phyloP scores from a whole-genome alignment of 257 asterid genomes.

The Nicotiana tabacum region DNA sequence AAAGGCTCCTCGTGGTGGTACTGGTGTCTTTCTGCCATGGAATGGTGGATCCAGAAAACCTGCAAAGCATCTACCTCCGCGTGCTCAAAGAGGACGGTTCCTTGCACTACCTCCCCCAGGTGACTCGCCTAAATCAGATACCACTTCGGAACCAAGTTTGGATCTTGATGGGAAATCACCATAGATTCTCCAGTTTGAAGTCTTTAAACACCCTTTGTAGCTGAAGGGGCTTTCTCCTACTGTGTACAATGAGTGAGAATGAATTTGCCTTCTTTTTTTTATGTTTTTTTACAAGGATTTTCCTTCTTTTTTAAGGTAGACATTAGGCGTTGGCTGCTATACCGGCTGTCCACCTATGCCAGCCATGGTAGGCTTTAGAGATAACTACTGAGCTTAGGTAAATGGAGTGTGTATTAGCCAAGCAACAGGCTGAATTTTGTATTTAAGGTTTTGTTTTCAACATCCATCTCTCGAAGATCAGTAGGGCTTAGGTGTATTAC shows the following conservation, averaged over 20 bases:
- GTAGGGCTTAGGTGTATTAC: neutral
- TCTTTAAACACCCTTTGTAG: slow-evolving; percentile 10
- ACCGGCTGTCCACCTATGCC: slow-evolving; percentile 18
- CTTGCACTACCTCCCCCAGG: slow-evolving; percentile 57
- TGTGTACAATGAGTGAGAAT: slow-evolving; percentile 29
- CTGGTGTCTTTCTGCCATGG: slow-evolving; percentile 94
- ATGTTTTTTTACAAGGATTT: neutral
- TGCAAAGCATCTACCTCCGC: slow-evolving; percentile 79
- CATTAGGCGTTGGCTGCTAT: slow-evolving; percentile 18
- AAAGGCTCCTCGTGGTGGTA: slow-evolving; percentile 67
- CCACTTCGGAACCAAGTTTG: slow-evolving; percentile 30
- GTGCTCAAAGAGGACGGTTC: slow-evolving; percentile 71
- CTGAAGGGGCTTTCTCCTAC: slow-evolving; percentile 13
- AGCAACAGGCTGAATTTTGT: slow-evolving; percentile 33
- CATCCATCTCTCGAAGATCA: neutral
- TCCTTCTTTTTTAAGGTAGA: neutral
- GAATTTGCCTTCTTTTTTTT: slow-evolving; percentile 16
- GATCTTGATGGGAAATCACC: slow-evolving; percentile 22
- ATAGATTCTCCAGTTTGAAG: slow-evolving; percentile 13
- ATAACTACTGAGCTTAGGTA: slow-evolving; percentile 33
- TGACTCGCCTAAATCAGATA: slow-evolving; percentile 34
- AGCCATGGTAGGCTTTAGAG: slow-evolving; percentile 35
- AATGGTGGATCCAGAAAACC: slow-evolving; percentile 55
- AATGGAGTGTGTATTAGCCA: slow-evolving; percentile 28
- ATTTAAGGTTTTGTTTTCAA: slow-evolving; percentile 17